Conservation (phyloP, 2,329 filamentous ascomycete species). For the Fusarium bactridioides region DNA sequence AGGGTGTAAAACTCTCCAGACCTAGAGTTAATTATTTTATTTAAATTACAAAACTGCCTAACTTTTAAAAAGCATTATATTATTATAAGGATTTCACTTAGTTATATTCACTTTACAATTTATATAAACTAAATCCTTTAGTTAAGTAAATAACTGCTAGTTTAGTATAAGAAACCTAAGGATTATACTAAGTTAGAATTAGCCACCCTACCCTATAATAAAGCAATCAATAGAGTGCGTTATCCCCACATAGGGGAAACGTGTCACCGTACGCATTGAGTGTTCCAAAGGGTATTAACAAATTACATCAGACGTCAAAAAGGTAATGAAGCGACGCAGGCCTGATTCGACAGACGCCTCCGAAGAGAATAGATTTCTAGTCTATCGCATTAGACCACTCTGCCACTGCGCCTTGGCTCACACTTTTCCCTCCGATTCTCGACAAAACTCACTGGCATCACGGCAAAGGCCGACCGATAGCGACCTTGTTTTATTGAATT, state of each 20-base stretch:
- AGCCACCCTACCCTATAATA: neutral
- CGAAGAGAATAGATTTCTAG: slow-evolving; percentile 28
- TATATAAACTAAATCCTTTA: neutral
- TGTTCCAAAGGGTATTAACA: too few species aligned
- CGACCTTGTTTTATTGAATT: neutral
- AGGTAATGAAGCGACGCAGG: slow-evolving; percentile 36
- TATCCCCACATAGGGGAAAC: neutral
- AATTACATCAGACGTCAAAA: neutral
- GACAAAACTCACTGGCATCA: neutral
- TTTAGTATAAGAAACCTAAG: neutral
- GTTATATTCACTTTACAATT: neutral
- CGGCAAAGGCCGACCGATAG: neutral
- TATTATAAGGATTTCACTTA: neutral
- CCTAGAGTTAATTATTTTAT: neutral
- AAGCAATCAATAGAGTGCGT: neutral
- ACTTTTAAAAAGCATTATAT: accelerated
- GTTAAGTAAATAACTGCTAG: neutral
- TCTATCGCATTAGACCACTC: slow-evolving; percentile 29
- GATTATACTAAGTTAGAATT: accelerated
- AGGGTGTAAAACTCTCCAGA: neutral
- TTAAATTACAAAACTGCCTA: neutral
- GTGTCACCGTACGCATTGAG: neutral
- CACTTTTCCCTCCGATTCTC: neutral
- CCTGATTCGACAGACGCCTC: slow-evolving; percentile 28
- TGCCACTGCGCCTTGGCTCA: slow-evolving; percentile 19